phyloP scores from a whole-genome alignment of 2,329 filamentous ascomycete species.

The Phyllosticta paracitricarpa region DNA sequence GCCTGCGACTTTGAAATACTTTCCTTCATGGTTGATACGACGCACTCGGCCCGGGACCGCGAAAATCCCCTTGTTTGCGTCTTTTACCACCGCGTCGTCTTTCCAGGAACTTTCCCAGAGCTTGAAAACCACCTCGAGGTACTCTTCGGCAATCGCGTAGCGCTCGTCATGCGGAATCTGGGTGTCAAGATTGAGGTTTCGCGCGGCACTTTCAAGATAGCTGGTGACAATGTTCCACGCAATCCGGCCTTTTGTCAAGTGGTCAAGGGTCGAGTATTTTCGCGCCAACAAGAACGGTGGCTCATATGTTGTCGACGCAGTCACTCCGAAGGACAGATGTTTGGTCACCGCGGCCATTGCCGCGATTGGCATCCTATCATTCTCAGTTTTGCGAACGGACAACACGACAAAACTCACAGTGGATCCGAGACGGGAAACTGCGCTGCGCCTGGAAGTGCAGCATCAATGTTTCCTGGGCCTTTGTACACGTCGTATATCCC shows the following conservation, averaged over 20 bases:
- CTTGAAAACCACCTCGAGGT: slow-evolving; percentile 53
- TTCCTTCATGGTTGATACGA: slow-evolving; percentile 55
- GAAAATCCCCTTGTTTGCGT: slow-evolving; percentile 46
- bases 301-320: slow-evolving; percentile 53
- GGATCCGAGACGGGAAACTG: slow-evolving; percentile 59
- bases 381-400: slow-evolving; percentile 58
- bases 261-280: slow-evolving; percentile 51
- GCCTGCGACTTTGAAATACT: slow-evolving; percentile 53
- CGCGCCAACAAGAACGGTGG: slow-evolving; percentile 53
- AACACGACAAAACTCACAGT: slow-evolving; percentile 45
- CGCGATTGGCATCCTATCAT: slow-evolving; percentile 45
- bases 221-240: slow-evolving; percentile 60
- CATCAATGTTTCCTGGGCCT: slow-evolving; percentile 43
- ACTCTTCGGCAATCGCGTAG: slow-evolving; percentile 52
- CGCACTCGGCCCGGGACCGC: slow-evolving; percentile 48
- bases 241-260: slow-evolving; percentile 50
- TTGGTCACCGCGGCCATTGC: slow-evolving; percentile 60
- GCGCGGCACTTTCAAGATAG: slow-evolving; percentile 53
- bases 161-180: slow-evolving; percentile 52
- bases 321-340: slow-evolving; percentile 53
- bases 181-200: slow-evolving; percentile 49
- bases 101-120: slow-evolving; percentile 59
- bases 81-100: slow-evolving; percentile 46
- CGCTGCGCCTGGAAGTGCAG: slow-evolving; percentile 51
- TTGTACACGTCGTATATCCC: slow-evolving; percentile 55